These are phyloP conservation scores for Alternaria solani DNA, from an alignment of 2,329 filamentous ascomycete genomes.

Conservation along the genomic window DNA sequence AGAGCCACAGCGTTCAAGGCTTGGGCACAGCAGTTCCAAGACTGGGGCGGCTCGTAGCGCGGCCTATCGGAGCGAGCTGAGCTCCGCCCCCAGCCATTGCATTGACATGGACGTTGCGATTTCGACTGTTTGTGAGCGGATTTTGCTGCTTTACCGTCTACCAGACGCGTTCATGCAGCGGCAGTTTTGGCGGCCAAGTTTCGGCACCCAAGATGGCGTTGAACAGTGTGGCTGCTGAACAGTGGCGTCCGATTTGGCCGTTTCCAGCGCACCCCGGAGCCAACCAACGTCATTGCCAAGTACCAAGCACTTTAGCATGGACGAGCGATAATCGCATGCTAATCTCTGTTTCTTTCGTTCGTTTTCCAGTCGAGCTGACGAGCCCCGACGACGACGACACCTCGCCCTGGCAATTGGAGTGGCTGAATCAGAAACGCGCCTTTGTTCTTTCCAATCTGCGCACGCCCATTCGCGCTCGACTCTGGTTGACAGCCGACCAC, in stretches of 20 bases:
- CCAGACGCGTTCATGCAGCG: not conserved
- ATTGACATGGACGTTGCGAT: not conserved
- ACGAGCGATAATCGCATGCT: conserved; percentile 11
- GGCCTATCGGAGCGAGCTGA: conserved; percentile 8
- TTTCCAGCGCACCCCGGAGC: not conserved
- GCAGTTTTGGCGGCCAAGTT: conserved; percentile 7
- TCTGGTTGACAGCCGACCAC: conserved; percentile 7
- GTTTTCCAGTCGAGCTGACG: not conserved
- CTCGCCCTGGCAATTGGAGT: not conserved
- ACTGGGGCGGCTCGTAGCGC: conserved; percentile 1
- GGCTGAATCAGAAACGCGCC: not conserved
- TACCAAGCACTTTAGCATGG: conserved; percentile 17
- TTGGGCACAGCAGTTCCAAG: conserved; percentile 2
- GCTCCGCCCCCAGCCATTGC: conserved; percentile 1
- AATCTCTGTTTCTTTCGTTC: conserved; percentile 7
- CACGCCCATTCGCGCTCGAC: not conserved
- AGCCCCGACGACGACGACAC: not conserved
- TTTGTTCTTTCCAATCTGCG: conserved; percentile 2
- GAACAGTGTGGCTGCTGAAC: conserved; percentile 1
- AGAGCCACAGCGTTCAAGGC: not conserved
- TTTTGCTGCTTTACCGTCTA: not conserved
- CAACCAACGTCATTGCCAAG: conserved; percentile 19
- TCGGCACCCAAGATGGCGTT: not conserved
- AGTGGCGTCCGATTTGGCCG: conserved; percentile 12
- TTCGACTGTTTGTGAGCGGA: not conserved